phyloP scores from a whole-genome alignment of 805 yeast genomes.

The Yarrowia keelungensis region DNA sequence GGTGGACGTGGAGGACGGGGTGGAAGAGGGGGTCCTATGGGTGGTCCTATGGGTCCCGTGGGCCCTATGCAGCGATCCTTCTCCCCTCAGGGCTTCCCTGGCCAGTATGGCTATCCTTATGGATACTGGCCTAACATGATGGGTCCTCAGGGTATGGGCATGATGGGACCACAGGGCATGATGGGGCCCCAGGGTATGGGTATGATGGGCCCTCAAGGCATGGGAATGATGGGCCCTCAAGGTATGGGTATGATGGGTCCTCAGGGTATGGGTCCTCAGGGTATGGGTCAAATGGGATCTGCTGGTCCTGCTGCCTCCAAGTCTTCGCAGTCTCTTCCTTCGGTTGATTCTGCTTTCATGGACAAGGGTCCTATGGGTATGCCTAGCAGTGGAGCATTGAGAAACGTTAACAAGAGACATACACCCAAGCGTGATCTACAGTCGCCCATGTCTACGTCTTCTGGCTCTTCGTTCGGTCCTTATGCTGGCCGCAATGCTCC shows the following conservation, averaged over 20 bases:
- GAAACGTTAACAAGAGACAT: slow-evolving; percentile 19
- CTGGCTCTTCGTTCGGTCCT: slow-evolving; percentile 19
- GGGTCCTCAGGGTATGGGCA: slow-evolving; percentile 24
- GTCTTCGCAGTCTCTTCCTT: slow-evolving; percentile 22
- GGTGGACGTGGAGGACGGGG: slow-evolving; percentile 8
- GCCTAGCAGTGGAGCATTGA: slow-evolving; percentile 20
- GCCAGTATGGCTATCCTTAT: slow-evolving; percentile 8
- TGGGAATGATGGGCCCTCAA: slow-evolving; percentile 6
- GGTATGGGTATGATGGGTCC: slow-evolving; percentile 15
- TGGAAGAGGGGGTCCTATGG: slow-evolving; percentile 13
- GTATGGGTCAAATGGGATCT: slow-evolving; percentile 12
- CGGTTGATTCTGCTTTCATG: slow-evolving; percentile 18
- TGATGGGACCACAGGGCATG: slow-evolving; percentile 7
- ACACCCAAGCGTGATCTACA: slow-evolving; percentile 30
- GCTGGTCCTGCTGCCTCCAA: slow-evolving; percentile 10
- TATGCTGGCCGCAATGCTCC: background rate
- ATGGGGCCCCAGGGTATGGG: slow-evolving; percentile 6
- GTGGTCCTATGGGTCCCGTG: slow-evolving; percentile 4
- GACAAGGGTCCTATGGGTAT: slow-evolving; percentile 32
- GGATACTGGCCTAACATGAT: slow-evolving; percentile 32
- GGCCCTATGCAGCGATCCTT: slow-evolving; percentile 2
- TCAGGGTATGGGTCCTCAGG: slow-evolving; percentile 12
- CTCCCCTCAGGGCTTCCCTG: slow-evolving; percentile 21
- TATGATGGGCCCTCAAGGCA: slow-evolving; percentile 17
- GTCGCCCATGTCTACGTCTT: slow-evolving; percentile 13